Evolutionary conservation across 2,329 filamentous ascomycete genomes (phyloP).

Genomic region (Trichoderma endophyticum): DNA sequence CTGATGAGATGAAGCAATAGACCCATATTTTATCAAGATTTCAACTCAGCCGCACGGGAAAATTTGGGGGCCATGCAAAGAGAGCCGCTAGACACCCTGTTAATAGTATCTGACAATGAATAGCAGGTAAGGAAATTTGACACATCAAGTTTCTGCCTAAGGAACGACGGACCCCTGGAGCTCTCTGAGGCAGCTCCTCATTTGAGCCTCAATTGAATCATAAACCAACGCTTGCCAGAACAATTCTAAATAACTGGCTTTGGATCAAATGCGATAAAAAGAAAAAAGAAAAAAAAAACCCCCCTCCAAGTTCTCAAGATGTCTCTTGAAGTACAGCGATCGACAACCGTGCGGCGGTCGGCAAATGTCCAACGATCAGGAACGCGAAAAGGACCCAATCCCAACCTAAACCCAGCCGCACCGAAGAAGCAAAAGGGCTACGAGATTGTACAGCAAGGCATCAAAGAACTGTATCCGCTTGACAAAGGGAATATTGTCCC

Average conservation of each 20-base stretch:
- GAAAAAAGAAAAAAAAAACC: no score
- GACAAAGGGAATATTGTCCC: slow-evolving; percentile 28
- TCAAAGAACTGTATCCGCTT: slow-evolving; percentile 38
- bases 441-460: slow-evolving; percentile 37
- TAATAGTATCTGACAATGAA: neutral
- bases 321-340: neutral
- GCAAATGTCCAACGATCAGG: slow-evolving; percentile 18
- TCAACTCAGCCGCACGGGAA: neutral
- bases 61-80: neutral
- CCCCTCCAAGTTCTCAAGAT: neutral
- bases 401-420: neutral
- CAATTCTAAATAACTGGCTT: neutral
- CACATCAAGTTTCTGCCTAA: neutral
- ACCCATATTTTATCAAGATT: neutral
- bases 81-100: neutral
- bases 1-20: neutral
- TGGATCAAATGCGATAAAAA: neutral
- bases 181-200: neutral
- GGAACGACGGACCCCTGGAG: neutral
- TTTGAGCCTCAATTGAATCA: neutral
- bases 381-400: slow-evolving; percentile 7
- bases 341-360: neutral
- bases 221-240: neutral
- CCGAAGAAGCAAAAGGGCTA: slow-evolving; percentile 33
- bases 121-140: neutral